These are phyloP conservation scores for Omphalotus guepiniiformis DNA, from an alignment of 768 basidiomycete species.

Conservation along the genomic window DNA sequence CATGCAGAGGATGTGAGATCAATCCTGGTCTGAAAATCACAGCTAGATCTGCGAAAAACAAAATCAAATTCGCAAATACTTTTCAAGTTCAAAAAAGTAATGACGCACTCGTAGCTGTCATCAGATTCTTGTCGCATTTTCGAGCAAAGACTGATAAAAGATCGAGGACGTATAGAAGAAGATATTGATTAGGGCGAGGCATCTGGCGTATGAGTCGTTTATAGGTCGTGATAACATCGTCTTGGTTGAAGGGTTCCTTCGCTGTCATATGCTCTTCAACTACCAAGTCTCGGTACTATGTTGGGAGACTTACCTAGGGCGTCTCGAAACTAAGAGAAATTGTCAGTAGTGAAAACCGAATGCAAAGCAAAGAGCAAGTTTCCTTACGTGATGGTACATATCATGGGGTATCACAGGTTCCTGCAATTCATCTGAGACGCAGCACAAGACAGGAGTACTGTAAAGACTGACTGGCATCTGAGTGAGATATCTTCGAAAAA, in stretches of 20 bases:
- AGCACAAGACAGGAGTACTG: constrained; percentile 3
- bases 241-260: constrained; percentile 63
- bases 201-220: constrained; percentile 79
- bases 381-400: constrained; percentile 80
- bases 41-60: constrained; percentile 67
- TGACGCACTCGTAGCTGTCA: constrained; percentile 87
- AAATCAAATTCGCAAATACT: constrained; percentile 1
- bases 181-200: constrained; percentile 88
- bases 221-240: constrained; percentile 74
- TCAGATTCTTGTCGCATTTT: constrained; percentile 88
- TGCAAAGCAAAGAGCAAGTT: constrained; percentile 7
- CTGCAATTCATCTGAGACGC: constrained; percentile 33
- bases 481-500: constrained; percentile 92
- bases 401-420: constrained; percentile 93
- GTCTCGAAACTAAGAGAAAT: constrained; percentile 63
- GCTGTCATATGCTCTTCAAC: too few species aligned
- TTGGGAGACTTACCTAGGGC: constrained; percentile 50
- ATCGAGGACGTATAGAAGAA: constrained; percentile 96
- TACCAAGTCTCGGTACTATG: neutral
- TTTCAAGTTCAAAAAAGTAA: constrained; percentile 3
- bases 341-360: constrained; percentile 7
- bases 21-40: constrained; percentile 96
- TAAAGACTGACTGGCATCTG: constrained; percentile 82
- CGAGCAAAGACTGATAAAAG: constrained; percentile 92
- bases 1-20: constrained; percentile 84